These are phyloP conservation scores for Rhynchospora pubera DNA, from an alignment of 176 grass and related monocot species.

Conservation along the genomic window DNA sequence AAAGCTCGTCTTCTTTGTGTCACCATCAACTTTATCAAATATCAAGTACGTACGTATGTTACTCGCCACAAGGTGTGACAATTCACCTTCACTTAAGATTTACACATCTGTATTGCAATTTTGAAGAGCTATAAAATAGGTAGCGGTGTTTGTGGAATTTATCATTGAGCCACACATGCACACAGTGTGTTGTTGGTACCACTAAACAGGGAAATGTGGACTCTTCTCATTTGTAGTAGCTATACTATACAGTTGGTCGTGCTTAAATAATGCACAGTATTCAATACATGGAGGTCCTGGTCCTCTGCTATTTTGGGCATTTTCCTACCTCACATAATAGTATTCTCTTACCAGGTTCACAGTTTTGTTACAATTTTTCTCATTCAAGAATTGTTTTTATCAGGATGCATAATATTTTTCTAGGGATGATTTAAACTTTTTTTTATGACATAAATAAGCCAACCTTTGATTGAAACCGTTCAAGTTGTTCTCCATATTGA, in stretches of 20 bases:
- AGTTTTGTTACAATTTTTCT: neutral
- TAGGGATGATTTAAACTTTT: neutral
- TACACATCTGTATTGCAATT: neutral
- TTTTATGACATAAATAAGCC: neutral
- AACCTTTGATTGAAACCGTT: neutral
- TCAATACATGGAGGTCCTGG: neutral
- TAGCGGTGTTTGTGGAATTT: neutral
- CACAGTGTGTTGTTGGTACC: constrained; percentile 7
- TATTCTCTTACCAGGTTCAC: neutral
- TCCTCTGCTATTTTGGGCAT: constrained; percentile 1
- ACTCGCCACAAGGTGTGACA: neutral
- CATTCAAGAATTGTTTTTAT: neutral
- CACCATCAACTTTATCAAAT: neutral
- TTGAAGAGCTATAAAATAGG: neutral
- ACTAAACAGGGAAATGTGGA: neutral
- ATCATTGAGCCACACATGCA: constrained; percentile 10
- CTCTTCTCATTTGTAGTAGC: neutral
- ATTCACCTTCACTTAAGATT: neutral
- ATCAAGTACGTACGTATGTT: neutral
- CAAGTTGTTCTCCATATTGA: no score
- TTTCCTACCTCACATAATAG: constrained; percentile 3
- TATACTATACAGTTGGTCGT: neutral
- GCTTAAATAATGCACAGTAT: neutral
- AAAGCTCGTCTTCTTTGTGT: neutral
- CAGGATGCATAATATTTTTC: neutral